Conservation (phyloP, 768 basidiomycete genomes). For the Tricholoma saponaceum region DNA sequence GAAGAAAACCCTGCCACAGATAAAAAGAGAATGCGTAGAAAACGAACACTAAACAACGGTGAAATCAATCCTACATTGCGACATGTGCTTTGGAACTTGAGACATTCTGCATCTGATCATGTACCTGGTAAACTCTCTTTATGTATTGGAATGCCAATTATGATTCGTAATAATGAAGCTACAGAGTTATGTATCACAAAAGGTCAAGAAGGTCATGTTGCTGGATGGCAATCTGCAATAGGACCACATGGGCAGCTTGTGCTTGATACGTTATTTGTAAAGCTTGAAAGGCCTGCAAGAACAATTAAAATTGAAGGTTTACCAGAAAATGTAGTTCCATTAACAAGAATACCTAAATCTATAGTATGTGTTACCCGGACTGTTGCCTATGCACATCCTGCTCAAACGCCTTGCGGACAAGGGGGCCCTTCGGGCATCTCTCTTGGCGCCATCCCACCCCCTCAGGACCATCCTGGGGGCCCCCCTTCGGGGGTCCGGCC, state of each 20-base stretch:
- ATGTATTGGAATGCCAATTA: slow-evolving; percentile 29
- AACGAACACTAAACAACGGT: slow-evolving; percentile 12
- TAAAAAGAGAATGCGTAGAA: neutral
- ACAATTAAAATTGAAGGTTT: slow-evolving; percentile 4
- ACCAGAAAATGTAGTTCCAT: too few relatives aligned
- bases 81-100: neutral
- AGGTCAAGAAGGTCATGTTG: slow-evolving; percentile 26
- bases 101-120: slow-evolving; percentile 5
- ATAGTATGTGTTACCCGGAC: neutral
- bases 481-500: too few relatives aligned
- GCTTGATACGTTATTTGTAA: slow-evolving; percentile 7
- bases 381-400: too few relatives aligned
- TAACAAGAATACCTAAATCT: slow-evolving; percentile 1
- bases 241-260: slow-evolving; percentile 3
- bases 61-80: slow-evolving; percentile 4
- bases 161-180: slow-evolving; percentile 27
- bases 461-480: too few relatives aligned
- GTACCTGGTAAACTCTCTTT: slow-evolving; percentile 24
- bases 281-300: slow-evolving; percentile 3
- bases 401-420: too few relatives aligned
- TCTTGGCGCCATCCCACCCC: too few relatives aligned
- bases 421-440: too few relatives aligned
- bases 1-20: too few relatives aligned
- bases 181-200: slow-evolving; percentile 30
- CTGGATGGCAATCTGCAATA: slow-evolving; percentile 13